Base-by-base conservation (phyloP, 352 stramenopile genomes). In the Thraustotheca clavata region DNA sequence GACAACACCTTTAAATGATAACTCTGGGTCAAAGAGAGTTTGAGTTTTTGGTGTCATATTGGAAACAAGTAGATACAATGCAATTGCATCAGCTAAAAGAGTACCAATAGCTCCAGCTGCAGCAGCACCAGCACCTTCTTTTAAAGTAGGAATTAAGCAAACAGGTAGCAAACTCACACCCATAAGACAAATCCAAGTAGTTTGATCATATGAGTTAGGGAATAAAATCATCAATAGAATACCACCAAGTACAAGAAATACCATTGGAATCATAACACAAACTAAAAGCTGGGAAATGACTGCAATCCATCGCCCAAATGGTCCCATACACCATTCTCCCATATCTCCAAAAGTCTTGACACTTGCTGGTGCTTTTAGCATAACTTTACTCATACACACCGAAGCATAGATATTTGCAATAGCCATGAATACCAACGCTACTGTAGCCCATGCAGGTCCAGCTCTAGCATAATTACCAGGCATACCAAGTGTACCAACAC, bases 291-390 rank as follows among this genome's bases (percentile, higher is more conserved):
- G 60, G 26, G 60, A 63, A 29, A 63, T 66, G 29, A 67, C 60
- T 9, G 41, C 60, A 1, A 22, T n/a, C 18, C 38, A 62, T n/a
- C 60, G 60, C 11, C 60, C 60, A 27, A 67, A 63, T 68, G 31
- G 24, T n/a, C 57, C 57, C 57, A 67, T 63, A 33, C 49, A 46
- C 60, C 60, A 67, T 22, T 67, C 49, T 20, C 60, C 60, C 49
- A 67, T 34, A 39, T 67, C 60, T 4, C 60, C 60, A 67, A 67
- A 67, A 22, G 60, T 67, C 47, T 67, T 67, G 34, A 67, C 60
- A 31, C 20, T 59, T 48, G 24, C 22, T 9, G 60, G 60, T 39
- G 60, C 60, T 26, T 33, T 16, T 3, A 67, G 26, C 18, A 67
- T n/a, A 26, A 66, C 57, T 40, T 67, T 67, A 24, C 34, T 62